These are phyloP conservation scores for Panicum hallii DNA, from an alignment of 202 grass and related monocot species.

Conservation along the genomic window DNA sequence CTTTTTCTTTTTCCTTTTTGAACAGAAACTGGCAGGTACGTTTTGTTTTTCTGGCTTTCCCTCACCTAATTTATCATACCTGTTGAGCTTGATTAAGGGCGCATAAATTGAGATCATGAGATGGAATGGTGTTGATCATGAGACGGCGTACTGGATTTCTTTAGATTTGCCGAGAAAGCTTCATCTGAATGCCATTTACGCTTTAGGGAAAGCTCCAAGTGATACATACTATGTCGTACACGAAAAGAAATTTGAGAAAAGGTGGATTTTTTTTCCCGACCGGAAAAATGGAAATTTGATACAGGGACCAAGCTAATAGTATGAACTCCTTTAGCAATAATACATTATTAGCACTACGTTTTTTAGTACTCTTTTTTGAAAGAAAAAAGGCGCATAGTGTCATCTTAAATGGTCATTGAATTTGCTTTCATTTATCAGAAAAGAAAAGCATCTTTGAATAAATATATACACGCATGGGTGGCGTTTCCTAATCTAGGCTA, in stretches of 20 bases:
- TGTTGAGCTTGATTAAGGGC: too few relatives aligned
- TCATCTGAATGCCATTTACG: background rate
- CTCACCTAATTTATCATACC: background rate
- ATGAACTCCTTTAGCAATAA: constrained; percentile 34
- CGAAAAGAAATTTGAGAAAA: constrained; percentile 44
- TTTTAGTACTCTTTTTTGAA: background rate
- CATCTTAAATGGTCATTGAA: constrained; percentile 30
- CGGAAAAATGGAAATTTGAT: background rate
- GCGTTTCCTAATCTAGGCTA: constrained; percentile 26
- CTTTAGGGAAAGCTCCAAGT: constrained; percentile 29
- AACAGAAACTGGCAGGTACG: too few relatives aligned
- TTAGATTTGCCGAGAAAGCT: background rate
- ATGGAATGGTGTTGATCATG: background rate
- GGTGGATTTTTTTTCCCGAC: too few relatives aligned
- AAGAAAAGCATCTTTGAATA: constrained; percentile 5
- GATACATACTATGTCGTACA: constrained; percentile 36
- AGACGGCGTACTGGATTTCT: background rate
- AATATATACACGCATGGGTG: background rate
- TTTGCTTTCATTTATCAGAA: constrained; percentile 39
- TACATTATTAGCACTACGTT: background rate
- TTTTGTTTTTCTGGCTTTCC: background rate
- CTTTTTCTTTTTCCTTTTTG: too few relatives aligned
- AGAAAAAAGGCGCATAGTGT: constrained; percentile 13
- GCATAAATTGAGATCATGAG: too few relatives aligned
- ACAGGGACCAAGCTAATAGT: constrained; percentile 44